phyloP scores from a whole-genome alignment of 129 eudicot genomes.

The Arctium minus region DNA sequence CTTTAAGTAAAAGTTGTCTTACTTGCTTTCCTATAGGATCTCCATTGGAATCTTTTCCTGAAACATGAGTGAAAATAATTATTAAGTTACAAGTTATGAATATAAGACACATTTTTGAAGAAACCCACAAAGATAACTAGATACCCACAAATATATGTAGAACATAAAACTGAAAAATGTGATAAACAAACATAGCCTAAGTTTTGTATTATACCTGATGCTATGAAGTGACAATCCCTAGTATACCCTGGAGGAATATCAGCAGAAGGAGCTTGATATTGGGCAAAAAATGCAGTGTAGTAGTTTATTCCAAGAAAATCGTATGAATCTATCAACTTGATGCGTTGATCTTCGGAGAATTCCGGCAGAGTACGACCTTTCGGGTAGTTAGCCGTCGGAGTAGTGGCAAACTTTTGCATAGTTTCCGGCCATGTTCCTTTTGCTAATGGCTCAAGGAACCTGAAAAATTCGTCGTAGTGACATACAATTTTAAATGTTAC shows the following conservation, averaged over 20 bases:
- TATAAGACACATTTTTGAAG: neutral
- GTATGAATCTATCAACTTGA: conserved; percentile 39
- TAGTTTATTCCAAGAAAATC: conserved; percentile 69
- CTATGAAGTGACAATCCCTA: conserved; percentile 13
- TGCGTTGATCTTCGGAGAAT: conserved; percentile 13
- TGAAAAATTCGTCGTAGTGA: neutral
- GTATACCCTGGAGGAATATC: conserved; percentile 5
- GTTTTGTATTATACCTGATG: conserved; percentile 6
- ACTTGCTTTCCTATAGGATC: conserved; percentile 7
- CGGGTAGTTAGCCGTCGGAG: conserved; percentile 21
- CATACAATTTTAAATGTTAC: neutral
- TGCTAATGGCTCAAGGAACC: conserved; percentile 55
- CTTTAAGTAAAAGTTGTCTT: neutral
- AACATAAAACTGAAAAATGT: neutral
- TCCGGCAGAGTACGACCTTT: neutral
- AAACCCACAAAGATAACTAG: neutral
- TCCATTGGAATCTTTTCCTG: neutral
- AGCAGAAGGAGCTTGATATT: neutral
- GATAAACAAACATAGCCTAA: neutral
- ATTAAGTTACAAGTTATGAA: neutral
- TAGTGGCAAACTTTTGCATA: conserved; percentile 29
- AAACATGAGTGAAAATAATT: neutral
- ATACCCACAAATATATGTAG: neutral
- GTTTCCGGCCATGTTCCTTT: conserved; percentile 44
- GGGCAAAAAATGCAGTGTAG: conserved; percentile 42